Evolutionary conservation across 371 early-diverging fungal species (phyloP).

Genomic region (Rhizopus arrhizus): DNA sequence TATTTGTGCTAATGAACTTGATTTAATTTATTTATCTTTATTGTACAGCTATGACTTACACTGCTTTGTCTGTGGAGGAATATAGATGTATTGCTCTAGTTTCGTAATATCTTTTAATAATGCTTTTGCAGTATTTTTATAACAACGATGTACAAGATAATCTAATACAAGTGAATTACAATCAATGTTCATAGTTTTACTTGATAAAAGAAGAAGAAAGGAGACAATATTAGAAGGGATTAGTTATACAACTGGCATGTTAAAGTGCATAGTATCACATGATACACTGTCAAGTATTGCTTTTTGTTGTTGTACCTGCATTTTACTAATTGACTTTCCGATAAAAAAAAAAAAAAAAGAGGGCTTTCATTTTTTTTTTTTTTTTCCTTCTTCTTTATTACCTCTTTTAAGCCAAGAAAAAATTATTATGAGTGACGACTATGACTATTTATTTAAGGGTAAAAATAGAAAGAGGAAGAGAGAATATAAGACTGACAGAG

Average conservation of each 20-base stretch:
- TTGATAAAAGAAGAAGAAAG: slow-evolving; percentile 4
- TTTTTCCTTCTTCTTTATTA: slow-evolving; percentile 5
- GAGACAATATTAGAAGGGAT: slow-evolving; percentile 3
- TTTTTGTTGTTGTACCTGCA: background rate
- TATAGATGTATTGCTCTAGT: slow-evolving; percentile 14
- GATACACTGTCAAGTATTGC: background rate
- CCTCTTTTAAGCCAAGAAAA: slow-evolving; percentile 4
- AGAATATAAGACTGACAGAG: slow-evolving; percentile 9
- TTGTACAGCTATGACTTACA: background rate
- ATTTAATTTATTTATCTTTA: background rate
- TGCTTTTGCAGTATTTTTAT: slow-evolving; percentile 64
- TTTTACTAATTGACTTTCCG: background rate
- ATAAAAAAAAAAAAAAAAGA: background rate
- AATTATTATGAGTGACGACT: slow-evolving; percentile 24
- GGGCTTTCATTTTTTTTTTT: slow-evolving; percentile 4
- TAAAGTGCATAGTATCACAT: background rate
- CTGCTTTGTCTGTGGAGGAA: slow-evolving; percentile 3
- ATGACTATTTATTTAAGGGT: slow-evolving; percentile 33
- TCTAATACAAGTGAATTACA: slow-evolving; percentile 43
- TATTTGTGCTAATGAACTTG: background rate
- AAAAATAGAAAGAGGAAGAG: slow-evolving; percentile 9
- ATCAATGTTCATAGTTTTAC: slow-evolving; percentile 21
- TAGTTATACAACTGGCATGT: background rate
- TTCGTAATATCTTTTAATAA: slow-evolving; percentile 51
- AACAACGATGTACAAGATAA: slow-evolving; percentile 64